A percentile compares a stretch with the other conserved stretches of the same genome.
Evolutionary conservation across 441 rosid genomes (phyloP).

Genomic region (Raphanus hybrid): DNA sequence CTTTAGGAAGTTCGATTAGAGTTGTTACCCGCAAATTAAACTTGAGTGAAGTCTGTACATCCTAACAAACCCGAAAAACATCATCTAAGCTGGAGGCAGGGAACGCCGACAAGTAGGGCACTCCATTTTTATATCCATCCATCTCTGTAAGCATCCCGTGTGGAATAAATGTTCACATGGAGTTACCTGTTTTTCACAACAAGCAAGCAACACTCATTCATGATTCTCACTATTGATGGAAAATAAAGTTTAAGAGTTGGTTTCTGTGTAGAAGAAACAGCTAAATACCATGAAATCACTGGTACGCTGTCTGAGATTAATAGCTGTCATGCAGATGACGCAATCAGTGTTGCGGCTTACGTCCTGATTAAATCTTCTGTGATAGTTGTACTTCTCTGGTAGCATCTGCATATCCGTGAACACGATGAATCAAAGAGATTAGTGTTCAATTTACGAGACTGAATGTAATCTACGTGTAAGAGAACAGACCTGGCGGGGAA

Average conservation of each 20-base stretch:
- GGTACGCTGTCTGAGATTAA: slow-evolving; percentile 69
- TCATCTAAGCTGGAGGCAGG: slow-evolving; percentile 71
- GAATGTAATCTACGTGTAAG: slow-evolving; percentile 4
- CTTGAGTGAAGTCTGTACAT: slow-evolving; percentile 28
- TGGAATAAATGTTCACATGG: slow-evolving; percentile 98
- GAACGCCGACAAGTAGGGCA: slow-evolving; percentile 97
- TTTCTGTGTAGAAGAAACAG: slow-evolving; percentile 13
- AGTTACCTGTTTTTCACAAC: slow-evolving; percentile 64
- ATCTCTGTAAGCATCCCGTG: slow-evolving; percentile 92
- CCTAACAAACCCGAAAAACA: slow-evolving; percentile 31
- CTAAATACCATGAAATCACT: slow-evolving; percentile 85
- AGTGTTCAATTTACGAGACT: neutral
- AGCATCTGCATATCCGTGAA: slow-evolving; percentile 62
- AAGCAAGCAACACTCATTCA: neutral
- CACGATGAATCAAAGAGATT: slow-evolving; percentile 22
- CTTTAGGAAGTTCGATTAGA: slow-evolving; percentile 2
- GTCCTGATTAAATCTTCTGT: slow-evolving; percentile 65
- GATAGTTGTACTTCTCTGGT: slow-evolving; percentile 95
- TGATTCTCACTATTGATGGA: slow-evolving; percentile 10
- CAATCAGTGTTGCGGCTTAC: slow-evolving; percentile 71
- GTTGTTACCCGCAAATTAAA: slow-evolving; percentile 37
- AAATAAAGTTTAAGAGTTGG: slow-evolving; percentile 38
- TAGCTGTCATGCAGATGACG: slow-evolving; percentile 96
- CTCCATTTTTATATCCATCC: slow-evolving; percentile 99
- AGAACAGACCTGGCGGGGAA: slow-evolving; percentile 84